Conservation (phyloP, 2,329 filamentous ascomycete genomes). For the Penicillium italicum region DNA sequence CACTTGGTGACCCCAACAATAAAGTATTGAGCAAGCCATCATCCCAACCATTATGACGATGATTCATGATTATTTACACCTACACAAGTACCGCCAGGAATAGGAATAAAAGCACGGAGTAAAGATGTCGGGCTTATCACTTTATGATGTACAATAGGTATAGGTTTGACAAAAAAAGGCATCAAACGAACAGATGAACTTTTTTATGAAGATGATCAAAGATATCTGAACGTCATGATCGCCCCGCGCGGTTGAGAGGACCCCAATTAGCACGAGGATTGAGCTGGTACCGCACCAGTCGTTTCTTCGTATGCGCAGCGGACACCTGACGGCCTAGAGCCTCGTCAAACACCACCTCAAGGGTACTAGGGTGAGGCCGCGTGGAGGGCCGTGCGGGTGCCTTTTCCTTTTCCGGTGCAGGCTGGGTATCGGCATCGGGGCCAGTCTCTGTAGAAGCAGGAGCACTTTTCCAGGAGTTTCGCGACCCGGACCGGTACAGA, state of each 20-base stretch:
- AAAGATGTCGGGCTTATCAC: not conserved
- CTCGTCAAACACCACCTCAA: slow-evolving; percentile 75
- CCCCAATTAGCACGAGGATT: slow-evolving; percentile 95
- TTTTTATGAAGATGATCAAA: not conserved
- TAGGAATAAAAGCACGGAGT: not conserved
- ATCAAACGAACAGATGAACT: not conserved
- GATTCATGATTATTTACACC: not conserved
- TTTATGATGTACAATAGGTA: not conserved
- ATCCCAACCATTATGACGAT: not conserved
- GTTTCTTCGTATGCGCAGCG: slow-evolving; percentile 52
- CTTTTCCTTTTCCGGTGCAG: not conserved
- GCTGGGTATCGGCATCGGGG: not conserved
- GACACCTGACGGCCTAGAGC: slow-evolving; percentile 64
- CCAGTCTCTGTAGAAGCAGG: not conserved
- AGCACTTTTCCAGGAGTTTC: slow-evolving; percentile 15
- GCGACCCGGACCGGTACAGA: slow-evolving; percentile 37
- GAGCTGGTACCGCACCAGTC: slow-evolving; percentile 78
- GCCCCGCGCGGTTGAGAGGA: slow-evolving; percentile 58
- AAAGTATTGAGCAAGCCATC: not conserved
- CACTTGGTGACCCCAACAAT: not conserved
- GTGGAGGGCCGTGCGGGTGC: slow-evolving; percentile 9
- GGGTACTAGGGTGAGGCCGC: slow-evolving; percentile 36
- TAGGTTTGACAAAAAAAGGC: not conserved
- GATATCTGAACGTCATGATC: slow-evolving; percentile 4
- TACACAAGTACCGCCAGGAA: not conserved